These are phyloP conservation scores for Myxozyma geophila DNA, from an alignment of 805 yeast genomes.

Conservation along the genomic window DNA sequence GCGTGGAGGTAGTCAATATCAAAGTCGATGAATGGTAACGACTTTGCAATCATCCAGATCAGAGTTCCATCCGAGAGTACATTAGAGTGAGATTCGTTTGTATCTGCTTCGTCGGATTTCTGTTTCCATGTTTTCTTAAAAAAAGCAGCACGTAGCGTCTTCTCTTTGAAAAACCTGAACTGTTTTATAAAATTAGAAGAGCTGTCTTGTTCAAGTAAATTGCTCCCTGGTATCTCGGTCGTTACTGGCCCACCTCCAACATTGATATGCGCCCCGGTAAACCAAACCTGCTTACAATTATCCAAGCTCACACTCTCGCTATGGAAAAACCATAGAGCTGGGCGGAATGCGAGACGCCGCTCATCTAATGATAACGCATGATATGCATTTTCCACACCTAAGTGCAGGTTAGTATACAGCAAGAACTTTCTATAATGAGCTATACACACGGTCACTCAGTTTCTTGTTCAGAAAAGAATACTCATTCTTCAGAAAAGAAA, in stretches of 20 bases:
- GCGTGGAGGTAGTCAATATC: slow-evolving; percentile 16
- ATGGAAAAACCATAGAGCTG: slow-evolving; percentile 27
- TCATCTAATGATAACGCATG: slow-evolving; percentile 32
- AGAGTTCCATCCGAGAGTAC: slow-evolving; percentile 29
- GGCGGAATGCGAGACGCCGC: slow-evolving; percentile 14
- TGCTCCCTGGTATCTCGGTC: neutral
- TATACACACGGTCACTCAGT: slow-evolving; percentile 15
- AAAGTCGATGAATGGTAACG: slow-evolving; percentile 8
- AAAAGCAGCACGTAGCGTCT: too few species aligned
- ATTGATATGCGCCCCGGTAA: slow-evolving; percentile 27
- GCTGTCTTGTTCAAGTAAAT: slow-evolving; percentile 2
- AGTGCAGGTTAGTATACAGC: neutral
- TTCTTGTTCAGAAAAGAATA: slow-evolving; percentile 18
- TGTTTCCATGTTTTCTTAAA: too few species aligned
- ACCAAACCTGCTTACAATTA: slow-evolving; percentile 30
- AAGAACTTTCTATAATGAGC: neutral
- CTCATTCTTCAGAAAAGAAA: slow-evolving; percentile 3
- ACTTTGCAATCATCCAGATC: slow-evolving; percentile 31
- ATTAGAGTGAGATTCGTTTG: slow-evolving; percentile 4
- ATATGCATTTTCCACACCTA: slow-evolving; percentile 28
- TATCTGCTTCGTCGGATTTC: neutral
- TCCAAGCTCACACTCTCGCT: neutral
- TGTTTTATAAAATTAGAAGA: neutral
- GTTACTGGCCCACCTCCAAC: slow-evolving; percentile 27
- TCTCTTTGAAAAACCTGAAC: too few species aligned